Base-by-base conservation (phyloP, 2,329 filamentous ascomycete species). In the Verticillium zaregamsianum region DNA sequence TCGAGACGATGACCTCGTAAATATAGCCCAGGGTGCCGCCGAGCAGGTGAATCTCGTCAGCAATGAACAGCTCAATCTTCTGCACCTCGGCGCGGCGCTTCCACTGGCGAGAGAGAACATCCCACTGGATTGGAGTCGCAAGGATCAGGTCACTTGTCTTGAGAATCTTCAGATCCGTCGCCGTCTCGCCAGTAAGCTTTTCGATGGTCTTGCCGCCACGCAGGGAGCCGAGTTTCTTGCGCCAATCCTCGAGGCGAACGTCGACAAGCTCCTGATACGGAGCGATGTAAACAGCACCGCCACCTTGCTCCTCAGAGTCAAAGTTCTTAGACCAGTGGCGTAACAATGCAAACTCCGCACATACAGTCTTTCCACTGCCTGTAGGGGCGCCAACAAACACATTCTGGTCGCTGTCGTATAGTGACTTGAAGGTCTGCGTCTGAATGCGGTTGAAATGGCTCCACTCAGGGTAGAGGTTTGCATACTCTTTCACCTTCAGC, bases 1-100 rank as follows among this genome's bases (percentile, higher is more conserved):
- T 90, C 64, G 95, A 97, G n/a, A 99, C 91, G 59, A 99, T 89
- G 59, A 95, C 91, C 79, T 99, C 95, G 75, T 99, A 99, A 33
- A 96, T 84, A 73, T 94, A 96, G 33, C 95, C 96, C 65, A 87
- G 85, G 59, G 89, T 86, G 15, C 93, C 93, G 63, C 94, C 95
- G 33, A 99, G 82, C 80, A 98, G 89, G 72, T 99, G 95, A 60
- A 99, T 82, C 72, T 98, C 94, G 73, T 99, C 96, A 1, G 94
- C 93, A 67, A 99, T 93, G 73, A 99, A 93, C 0, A 99, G 81
- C 68, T 93, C 87, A 23, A 98, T 90, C 3, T 88, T 90, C 72
- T 97, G 92, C 1, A 99, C 88, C 68, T 97, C 97, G 85, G 97
- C 98, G 62, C 95, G 89, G 62, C 94, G 88, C 77, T 96, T 93